A percentile compares a stretch with the other conserved stretches of the same genome.
phyloP scores from a whole-genome alignment of 805 yeast genomes.

The Suhomyces pyralidae region DNA sequence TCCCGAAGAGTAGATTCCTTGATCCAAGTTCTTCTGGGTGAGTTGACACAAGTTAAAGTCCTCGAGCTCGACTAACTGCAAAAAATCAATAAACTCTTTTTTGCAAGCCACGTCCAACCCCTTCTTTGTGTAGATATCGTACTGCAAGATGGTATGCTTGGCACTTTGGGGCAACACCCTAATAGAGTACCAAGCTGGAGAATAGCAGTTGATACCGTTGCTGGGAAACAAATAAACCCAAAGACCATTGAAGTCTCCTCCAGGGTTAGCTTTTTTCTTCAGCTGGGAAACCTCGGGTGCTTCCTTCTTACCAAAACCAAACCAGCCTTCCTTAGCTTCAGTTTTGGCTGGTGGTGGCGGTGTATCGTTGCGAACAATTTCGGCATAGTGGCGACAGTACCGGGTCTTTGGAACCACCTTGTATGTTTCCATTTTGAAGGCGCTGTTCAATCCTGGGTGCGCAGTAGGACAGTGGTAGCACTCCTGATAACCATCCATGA shows the following conservation, averaged over 20 bases:
- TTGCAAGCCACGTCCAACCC: constrained; percentile 51
- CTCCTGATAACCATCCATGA: constrained; percentile 68
- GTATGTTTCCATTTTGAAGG: constrained; percentile 63
- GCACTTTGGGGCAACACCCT: constrained; percentile 56
- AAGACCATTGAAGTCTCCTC: constrained; percentile 60
- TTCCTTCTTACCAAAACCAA: constrained; percentile 45
- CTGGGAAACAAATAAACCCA: constrained; percentile 63
- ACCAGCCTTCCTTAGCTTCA: constrained; percentile 45
- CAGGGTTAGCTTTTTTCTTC: constrained; percentile 44
- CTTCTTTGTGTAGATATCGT: constrained; percentile 60
- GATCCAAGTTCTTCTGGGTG: constrained; percentile 60
- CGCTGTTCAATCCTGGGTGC: constrained; percentile 56
- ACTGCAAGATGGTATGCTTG: constrained; percentile 54
- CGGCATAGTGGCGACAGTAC: constrained; percentile 62
- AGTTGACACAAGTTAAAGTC: constrained; percentile 58
- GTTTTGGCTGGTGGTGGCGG: constrained; percentile 20
- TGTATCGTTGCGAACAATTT: constrained; percentile 40
- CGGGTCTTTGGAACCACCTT: constrained; percentile 58
- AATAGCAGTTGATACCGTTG: constrained; percentile 61
- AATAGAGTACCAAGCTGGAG: constrained; percentile 65
- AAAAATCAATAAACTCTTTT: constrained; percentile 61
- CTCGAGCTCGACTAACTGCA: constrained; percentile 58
- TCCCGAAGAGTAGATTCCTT: constrained; percentile 58
- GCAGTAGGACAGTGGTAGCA: constrained; percentile 70
- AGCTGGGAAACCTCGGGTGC: constrained; percentile 12